phyloP scores from a whole-genome alignment of 2,329 filamentous ascomycete species.

The Claviceps sp. region DNA sequence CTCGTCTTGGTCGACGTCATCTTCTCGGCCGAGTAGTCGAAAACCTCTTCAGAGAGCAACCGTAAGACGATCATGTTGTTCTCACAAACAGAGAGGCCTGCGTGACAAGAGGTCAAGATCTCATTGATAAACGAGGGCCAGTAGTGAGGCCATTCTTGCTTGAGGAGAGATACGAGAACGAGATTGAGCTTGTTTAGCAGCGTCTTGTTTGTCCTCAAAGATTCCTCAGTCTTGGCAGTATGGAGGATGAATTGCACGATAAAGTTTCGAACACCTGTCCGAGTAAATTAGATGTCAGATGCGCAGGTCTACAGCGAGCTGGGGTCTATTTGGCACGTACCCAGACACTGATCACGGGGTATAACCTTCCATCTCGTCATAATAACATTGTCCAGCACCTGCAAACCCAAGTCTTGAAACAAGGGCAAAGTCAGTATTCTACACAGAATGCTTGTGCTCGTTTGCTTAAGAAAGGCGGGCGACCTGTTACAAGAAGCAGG shows the following conservation, averaged over 20 bases:
- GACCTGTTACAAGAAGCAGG: not conserved
- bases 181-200: constrained; percentile 97
- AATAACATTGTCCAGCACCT: constrained; percentile 96
- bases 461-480: not conserved
- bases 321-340: constrained; percentile 26
- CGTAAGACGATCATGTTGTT: constrained; percentile 99
- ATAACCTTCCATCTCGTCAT: constrained; percentile 98
- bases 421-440: constrained; percentile 10
- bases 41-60: constrained; percentile 92
- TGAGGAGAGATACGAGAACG: constrained; percentile 90
- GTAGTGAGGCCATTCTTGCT: constrained; percentile 99
- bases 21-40: constrained; percentile 96
- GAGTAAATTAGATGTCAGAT: constrained; percentile 2
- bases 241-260: constrained; percentile 98
- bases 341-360: constrained; percentile 89
- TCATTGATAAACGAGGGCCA: constrained; percentile 99
- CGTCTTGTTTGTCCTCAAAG: constrained; percentile 69
- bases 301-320: not conserved
- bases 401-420: constrained; percentile 67
- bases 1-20: constrained; percentile 98
- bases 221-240: constrained; percentile 80
- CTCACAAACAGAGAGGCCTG: constrained; percentile 92
- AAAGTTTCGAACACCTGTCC: constrained; percentile 88
- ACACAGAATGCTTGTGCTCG: not conserved
- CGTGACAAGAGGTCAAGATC: constrained; percentile 92